Evolutionary conservation across 345 rosid genomes (phyloP).

Genomic region (Noccaea caerulescens): DNA sequence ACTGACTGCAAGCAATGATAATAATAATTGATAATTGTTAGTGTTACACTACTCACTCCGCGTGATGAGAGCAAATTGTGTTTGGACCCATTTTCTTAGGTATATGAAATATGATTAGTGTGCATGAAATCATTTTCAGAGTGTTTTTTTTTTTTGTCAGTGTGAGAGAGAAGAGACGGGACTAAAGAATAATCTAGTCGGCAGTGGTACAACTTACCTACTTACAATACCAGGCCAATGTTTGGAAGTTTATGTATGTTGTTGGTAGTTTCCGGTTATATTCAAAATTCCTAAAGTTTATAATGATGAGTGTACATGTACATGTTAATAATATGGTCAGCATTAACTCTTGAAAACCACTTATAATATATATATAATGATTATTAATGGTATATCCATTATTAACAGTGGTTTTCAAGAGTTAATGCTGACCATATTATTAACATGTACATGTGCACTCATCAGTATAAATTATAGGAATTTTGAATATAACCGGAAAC

Average conservation of each 20-base stretch:
- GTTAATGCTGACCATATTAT: slow-evolving; percentile 7
- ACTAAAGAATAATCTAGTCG: slow-evolving; percentile 4
- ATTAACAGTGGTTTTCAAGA: neutral
- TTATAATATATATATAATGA: too few relatives aligned
- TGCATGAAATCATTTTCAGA: too few relatives aligned
- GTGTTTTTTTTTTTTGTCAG: too few relatives aligned
- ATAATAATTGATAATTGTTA: neutral
- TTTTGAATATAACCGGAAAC: slow-evolving; percentile 24
- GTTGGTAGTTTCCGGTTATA: slow-evolving; percentile 35
- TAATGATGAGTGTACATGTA: neutral
- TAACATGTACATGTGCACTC: neutral
- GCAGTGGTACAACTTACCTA: slow-evolving; percentile 11
- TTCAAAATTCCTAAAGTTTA: neutral
- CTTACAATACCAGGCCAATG: neutral
- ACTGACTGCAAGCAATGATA: too few relatives aligned
- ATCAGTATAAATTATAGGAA: neutral
- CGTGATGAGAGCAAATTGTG: neutral
- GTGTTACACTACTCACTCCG: neutral
- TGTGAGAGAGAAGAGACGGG: neutral
- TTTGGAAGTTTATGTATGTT: neutral
- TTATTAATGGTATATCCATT: too few relatives aligned
- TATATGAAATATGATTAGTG: too few relatives aligned
- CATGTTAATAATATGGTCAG: neutral
- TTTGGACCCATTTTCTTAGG: neutral
- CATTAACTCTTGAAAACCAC: slow-evolving; percentile 8